These are phyloP conservation scores for Boletus subparvulus DNA, from an alignment of 768 basidiomycete species.

Conservation along the genomic window DNA sequence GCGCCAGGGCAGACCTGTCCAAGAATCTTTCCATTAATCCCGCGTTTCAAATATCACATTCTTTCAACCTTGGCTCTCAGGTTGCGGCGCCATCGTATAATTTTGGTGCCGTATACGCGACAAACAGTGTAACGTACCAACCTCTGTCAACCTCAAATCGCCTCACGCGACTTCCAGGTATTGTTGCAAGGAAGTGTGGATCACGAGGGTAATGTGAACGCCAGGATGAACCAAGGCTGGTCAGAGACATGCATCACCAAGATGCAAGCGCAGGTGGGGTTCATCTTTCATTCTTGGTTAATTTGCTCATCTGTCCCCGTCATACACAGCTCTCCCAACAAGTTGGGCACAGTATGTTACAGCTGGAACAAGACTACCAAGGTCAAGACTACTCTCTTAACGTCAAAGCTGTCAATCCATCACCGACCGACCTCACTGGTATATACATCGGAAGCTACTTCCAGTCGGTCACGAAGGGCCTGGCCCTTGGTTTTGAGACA, in stretches of 20 bases:
- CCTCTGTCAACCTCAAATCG: conserved; percentile 8
- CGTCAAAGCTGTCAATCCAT: conserved; percentile 88
- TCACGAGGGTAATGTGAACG: conserved; percentile 88
- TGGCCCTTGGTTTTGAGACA: conserved; percentile 86
- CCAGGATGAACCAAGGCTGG: conserved; percentile 90
- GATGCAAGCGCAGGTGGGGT: conserved; percentile 78
- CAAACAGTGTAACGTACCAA: conserved; percentile 55
- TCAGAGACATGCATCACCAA: conserved; percentile 74
- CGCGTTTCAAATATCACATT: conserved; percentile 98
- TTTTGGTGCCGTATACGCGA: conserved; percentile 92
- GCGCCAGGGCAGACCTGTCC: conserved; percentile 92
- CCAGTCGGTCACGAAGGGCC: conserved; percentile 87
- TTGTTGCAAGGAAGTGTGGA: conserved; percentile 94
- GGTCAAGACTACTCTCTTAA: conserved; percentile 87
- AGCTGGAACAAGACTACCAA: conserved; percentile 91
- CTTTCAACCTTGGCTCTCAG: conserved; percentile 88
- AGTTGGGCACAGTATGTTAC: conserved; percentile 85
- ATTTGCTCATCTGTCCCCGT: conserved; percentile 10
- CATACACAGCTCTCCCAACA: conserved; percentile 65
- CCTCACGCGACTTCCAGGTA: conserved; percentile 48
- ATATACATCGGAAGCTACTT: conserved; percentile 91
- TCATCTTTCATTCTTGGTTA: neutral
- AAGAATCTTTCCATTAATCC: conserved; percentile 92
- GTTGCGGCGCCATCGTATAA: conserved; percentile 86
- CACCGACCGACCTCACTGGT: conserved; percentile 81